Evolutionary conservation across 345 rosid species (phyloP).

Genomic region (Populus deltoides): DNA sequence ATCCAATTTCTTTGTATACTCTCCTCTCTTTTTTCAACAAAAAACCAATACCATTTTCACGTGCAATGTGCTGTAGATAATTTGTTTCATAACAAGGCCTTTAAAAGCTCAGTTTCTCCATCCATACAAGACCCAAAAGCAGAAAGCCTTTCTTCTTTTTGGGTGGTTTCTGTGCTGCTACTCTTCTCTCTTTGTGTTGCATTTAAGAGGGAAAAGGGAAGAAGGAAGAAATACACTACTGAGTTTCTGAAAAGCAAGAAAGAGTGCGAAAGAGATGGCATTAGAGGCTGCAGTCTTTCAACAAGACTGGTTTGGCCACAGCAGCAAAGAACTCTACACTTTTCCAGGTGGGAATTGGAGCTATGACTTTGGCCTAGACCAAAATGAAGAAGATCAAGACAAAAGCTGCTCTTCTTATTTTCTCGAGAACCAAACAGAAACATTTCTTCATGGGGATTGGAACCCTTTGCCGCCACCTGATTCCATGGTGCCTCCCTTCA

Average conservation of each 20-base stretch:
- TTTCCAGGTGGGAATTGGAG: constrained; percentile 40
- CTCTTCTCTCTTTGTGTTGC: not conserved
- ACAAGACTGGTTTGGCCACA: constrained; percentile 46
- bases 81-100: constrained; percentile 21
- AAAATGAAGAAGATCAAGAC: constrained; percentile 22
- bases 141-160: constrained; percentile 6
- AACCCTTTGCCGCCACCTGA: constrained; percentile 24
- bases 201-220: constrained; percentile 9
- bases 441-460: constrained; percentile 28
- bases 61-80: constrained; percentile 38
- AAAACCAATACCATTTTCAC: constrained; percentile 36
- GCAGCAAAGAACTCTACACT: constrained; percentile 44
- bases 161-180: not conserved
- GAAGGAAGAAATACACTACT: not conserved
- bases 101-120: constrained; percentile 35
- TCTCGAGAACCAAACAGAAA: constrained; percentile 42
- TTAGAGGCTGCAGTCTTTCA: constrained; percentile 61
- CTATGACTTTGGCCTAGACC: constrained; percentile 20
- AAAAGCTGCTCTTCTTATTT: constrained; percentile 24
- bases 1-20: constrained; percentile 3
- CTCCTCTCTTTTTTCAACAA: not conserved
- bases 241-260: not conserved
- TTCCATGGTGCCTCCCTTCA: constrained; percentile 21
- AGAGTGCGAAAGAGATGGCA: constrained; percentile 48
- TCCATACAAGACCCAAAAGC: constrained; percentile 11